Percentiles rank a stretch among this genome's conserved stretches.
Conservation (phyloP, 2,329 filamentous ascomycete genomes). For the Ophiostoma himal-ulmi region DNA sequence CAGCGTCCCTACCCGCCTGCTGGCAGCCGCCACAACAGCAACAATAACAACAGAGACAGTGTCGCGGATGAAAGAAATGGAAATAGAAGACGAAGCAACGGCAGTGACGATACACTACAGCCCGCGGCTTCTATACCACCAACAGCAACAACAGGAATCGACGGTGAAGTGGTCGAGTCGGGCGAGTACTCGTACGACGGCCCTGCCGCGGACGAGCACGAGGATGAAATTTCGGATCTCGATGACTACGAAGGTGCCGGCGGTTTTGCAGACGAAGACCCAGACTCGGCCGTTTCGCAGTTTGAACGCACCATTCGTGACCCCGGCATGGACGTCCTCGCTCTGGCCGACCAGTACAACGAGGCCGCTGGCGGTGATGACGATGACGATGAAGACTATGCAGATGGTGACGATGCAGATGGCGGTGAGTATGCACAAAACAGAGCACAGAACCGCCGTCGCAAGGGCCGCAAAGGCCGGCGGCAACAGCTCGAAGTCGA, state of each 20-base stretch:
- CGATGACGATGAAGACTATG: slow-evolving; percentile 7
- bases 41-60: slow-evolving; percentile 20
- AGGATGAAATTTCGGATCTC: background rate
- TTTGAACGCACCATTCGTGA: slow-evolving; percentile 79
- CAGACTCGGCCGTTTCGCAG: slow-evolving; percentile 59
- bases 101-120: background rate
- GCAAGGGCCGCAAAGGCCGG: slow-evolving; percentile 2
- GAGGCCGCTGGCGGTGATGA: background rate
- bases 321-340: slow-evolving; percentile 56
- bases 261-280: slow-evolving; percentile 29
- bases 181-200: slow-evolving; percentile 17
- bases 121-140: background rate
- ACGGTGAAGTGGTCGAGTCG: background rate
- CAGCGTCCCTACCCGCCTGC: slow-evolving; percentile 45
- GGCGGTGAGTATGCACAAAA: background rate
- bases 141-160: slow-evolving; percentile 15
- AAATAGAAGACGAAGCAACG: slow-evolving; percentile 13
- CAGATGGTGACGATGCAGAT: background rate
- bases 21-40: slow-evolving; percentile 26
- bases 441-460: slow-evolving; percentile 8
- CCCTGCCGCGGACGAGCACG: background rate
- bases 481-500: slow-evolving; percentile 49
- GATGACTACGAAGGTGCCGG: slow-evolving; percentile 25
- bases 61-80: background rate
- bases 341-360: slow-evolving; percentile 47